phyloP scores from a whole-genome alignment of 1,284 basidiomycete species.

The Ceratobasidium papillatum region DNA sequence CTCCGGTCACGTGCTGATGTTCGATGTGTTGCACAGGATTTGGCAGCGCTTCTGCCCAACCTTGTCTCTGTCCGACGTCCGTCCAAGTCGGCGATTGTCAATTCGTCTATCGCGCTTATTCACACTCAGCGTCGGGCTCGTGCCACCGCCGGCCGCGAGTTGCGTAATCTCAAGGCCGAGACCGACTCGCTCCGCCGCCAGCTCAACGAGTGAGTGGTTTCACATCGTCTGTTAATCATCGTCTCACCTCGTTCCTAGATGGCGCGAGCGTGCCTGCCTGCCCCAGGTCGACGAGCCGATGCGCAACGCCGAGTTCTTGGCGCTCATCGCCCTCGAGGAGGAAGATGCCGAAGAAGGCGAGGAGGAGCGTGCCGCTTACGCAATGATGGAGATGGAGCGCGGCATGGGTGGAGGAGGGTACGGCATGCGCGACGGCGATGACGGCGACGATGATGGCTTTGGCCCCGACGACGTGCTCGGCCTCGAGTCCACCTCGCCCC shows the following conservation, averaged over 20 bases:
- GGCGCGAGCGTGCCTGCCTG: slow-evolving; percentile 76
- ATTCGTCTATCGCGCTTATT: slow-evolving; percentile 86
- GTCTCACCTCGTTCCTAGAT: slow-evolving; percentile 15
- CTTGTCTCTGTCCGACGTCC: slow-evolving; percentile 89
- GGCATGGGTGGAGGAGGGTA: slow-evolving; percentile 64
- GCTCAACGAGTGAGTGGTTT: slow-evolving; percentile 70
- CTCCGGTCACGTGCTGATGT: slow-evolving; percentile 34
- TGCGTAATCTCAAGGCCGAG: slow-evolving; percentile 78
- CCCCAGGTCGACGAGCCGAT: slow-evolving; percentile 73
- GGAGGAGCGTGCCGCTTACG: slow-evolving; percentile 48
- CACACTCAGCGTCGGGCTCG: slow-evolving; percentile 83
- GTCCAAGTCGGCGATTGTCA: slow-evolving; percentile 94
- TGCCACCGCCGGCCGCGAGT: slow-evolving; percentile 76
- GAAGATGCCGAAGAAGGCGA: slow-evolving; percentile 61
- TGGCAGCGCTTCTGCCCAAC: slow-evolving; percentile 88
- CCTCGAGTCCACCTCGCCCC: slow-evolving; percentile 38
- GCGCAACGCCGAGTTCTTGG: slow-evolving; percentile 71
- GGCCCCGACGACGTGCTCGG: slow-evolving; percentile 34
- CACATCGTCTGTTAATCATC: neutral
- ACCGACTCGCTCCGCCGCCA: slow-evolving; percentile 82
- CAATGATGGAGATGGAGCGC: slow-evolving; percentile 56
- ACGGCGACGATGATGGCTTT: slow-evolving; percentile 52
- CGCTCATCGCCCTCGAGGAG: slow-evolving; percentile 72
- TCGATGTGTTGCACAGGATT: slow-evolving; percentile 64
- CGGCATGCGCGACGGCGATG: slow-evolving; percentile 49